A percentile compares a stretch with the other conserved stretches of the same genome.
phyloP scores from a whole-genome alignment of 306 rosid genomes.

The Boehmeria nivea region DNA sequence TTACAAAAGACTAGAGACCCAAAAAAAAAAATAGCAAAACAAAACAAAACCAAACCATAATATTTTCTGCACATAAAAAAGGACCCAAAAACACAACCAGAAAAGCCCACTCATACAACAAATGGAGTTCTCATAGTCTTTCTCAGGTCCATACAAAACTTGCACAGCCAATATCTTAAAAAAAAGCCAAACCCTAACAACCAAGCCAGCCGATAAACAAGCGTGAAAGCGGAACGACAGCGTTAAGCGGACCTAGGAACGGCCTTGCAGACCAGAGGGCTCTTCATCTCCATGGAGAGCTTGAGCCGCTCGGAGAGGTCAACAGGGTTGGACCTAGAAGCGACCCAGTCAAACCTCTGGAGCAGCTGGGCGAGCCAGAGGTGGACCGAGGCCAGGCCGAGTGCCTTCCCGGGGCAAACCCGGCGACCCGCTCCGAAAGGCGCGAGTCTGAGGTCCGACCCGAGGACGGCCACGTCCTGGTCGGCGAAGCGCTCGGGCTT shows the following conservation, averaged over 20 bases:
- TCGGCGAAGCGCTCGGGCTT: conserved; percentile 25
- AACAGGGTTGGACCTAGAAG: not conserved
- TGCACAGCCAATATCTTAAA: not conserved
- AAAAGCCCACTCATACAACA: too few relatives aligned
- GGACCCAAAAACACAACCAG: not conserved
- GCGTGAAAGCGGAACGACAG: not conserved
- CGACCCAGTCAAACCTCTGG: conserved; percentile 29
- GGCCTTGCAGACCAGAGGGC: conserved; percentile 29
- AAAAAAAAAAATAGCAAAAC: too few relatives aligned
- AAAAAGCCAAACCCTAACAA: conserved; percentile 1
- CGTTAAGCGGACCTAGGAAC: conserved; percentile 17
- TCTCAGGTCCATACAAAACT: conserved; percentile 1
- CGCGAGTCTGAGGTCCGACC: conserved; percentile 34
- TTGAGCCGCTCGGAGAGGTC: conserved; percentile 31
- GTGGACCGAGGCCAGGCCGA: conserved; percentile 35
- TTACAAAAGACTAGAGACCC: too few relatives aligned
- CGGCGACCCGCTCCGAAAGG: conserved; percentile 47
- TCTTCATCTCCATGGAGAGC: conserved; percentile 43
- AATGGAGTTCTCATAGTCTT: not conserved
- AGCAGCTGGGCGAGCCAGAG: conserved; percentile 39
- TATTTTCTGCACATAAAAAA: not conserved
- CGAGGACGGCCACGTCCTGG: conserved; percentile 24
- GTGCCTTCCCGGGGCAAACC: conserved; percentile 39
- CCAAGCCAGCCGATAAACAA: not conserved
- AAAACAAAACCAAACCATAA: not conserved